A percentile compares a stretch with the other conserved stretches of the same genome.
These are phyloP conservation scores for Beauveria caledonica DNA, from an alignment of 2,329 filamentous ascomycete species.

Conservation along the genomic window DNA sequence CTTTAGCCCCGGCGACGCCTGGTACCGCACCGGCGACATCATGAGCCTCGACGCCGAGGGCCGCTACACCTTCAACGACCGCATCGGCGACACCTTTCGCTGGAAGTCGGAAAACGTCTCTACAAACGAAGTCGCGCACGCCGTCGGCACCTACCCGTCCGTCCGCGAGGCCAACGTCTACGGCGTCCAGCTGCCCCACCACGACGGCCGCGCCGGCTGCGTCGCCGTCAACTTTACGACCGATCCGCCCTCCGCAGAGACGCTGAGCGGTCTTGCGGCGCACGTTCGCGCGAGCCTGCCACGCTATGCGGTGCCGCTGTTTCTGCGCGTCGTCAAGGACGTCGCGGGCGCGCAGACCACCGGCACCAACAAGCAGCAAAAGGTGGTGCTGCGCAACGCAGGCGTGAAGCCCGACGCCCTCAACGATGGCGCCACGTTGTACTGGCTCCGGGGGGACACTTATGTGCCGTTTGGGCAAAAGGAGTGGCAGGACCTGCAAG, in stretches of 20 bases:
- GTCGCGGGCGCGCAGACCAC: conserved; percentile 54
- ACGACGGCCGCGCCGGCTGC: conserved; percentile 79
- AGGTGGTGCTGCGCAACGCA: conserved; percentile 60
- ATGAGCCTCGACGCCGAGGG: conserved; percentile 64
- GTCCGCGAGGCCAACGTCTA: conserved; percentile 81
- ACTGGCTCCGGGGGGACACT: conserved; percentile 55
- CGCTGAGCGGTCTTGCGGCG: conserved; percentile 51
- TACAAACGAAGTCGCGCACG: conserved; percentile 72
- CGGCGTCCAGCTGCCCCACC: conserved; percentile 67
- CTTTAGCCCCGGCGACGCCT: conserved; percentile 67
- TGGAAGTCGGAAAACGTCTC: conserved; percentile 83
- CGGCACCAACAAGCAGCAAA: conserved; percentile 86
- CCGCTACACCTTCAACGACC: conserved; percentile 70
- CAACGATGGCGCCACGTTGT: conserved; percentile 36
- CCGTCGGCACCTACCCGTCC: conserved; percentile 56
- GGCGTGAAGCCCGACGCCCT: conserved; percentile 56
- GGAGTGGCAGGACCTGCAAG: conserved; percentile 63
- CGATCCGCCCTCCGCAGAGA: conserved; percentile 30
- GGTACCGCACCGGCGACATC: conserved; percentile 79
- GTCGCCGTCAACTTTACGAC: conserved; percentile 55
- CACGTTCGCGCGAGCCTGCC: conserved; percentile 55
- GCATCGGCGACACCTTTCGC: conserved; percentile 68
- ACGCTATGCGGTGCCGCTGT: conserved; percentile 68
- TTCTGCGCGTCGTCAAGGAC: conserved; percentile 58
- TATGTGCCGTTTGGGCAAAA: conserved; percentile 60